phyloP scores from a whole-genome alignment of 805 yeast species.

The Nakazawaea ishiwadae region DNA sequence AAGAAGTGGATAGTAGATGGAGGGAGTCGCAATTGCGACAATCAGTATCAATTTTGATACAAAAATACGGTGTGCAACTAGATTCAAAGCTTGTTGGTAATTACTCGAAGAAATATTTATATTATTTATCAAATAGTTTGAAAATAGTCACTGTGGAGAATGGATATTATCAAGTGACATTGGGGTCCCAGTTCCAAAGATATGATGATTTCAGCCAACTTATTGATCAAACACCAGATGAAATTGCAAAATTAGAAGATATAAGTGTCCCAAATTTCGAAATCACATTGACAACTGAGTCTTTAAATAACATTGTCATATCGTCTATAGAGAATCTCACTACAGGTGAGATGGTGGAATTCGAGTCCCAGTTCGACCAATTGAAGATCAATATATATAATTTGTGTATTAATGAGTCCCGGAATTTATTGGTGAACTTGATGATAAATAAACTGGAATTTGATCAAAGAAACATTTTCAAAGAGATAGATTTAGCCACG shows the following conservation, averaged over 20 bases:
- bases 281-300: neutral
- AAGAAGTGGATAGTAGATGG: neutral
- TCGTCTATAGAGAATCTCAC: neutral
- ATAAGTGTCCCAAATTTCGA: neutral
- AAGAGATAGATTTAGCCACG: neutral
- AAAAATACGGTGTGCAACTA: neutral
- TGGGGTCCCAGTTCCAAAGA: neutral
- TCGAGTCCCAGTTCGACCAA: neutral
- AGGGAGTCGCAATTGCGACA: neutral
- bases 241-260: neutral
- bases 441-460: neutral
- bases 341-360: slow-evolving; percentile 1
- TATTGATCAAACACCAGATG: neutral
- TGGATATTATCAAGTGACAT: neutral
- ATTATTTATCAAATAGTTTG: slow-evolving; percentile 5
- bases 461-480: neutral
- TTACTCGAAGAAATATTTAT: slow-evolving; percentile 1
- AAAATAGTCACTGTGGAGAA: slow-evolving; percentile 1
- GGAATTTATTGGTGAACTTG: neutral
- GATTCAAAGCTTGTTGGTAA: neutral
- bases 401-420: neutral
- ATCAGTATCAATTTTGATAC: neutral
- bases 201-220: neutral
- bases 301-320: neutral
- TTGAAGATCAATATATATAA: neutral